Conservation (phyloP, 805 yeast species). For the Candida dendrica region DNA sequence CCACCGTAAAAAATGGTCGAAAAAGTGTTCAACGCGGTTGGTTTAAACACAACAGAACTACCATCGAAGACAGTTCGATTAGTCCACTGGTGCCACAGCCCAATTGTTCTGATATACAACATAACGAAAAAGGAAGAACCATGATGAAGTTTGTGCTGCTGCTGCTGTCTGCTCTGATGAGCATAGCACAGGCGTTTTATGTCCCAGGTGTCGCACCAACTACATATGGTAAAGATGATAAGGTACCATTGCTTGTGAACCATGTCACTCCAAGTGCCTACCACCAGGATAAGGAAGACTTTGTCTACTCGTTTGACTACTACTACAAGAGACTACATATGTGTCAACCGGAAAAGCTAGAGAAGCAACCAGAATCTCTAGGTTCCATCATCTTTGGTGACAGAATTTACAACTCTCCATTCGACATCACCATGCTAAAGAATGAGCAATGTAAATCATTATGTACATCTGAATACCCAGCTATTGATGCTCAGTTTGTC, state of each 20-base stretch:
- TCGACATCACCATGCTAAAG: conserved; percentile 69
- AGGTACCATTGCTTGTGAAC: conserved; percentile 75
- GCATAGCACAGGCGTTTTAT: conserved; percentile 52
- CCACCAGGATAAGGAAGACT: conserved; percentile 39
- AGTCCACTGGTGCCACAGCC: neutral
- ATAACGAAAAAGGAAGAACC: too few species aligned
- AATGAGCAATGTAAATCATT: conserved; percentile 60
- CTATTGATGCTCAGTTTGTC: conserved; percentile 66
- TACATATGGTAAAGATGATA: conserved; percentile 67
- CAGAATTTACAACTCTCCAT: conserved; percentile 89
- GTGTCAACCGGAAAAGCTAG: conserved; percentile 53
- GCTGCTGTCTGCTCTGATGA: conserved; percentile 4
- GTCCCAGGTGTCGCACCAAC: conserved; percentile 96
- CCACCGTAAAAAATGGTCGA: too few species aligned
- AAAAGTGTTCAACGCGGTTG: neutral
- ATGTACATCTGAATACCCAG: conserved; percentile 54
- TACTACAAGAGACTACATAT: conserved; percentile 80
- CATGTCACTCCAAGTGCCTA: conserved; percentile 76
- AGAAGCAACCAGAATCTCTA: conserved; percentile 76
- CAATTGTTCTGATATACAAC: too few species aligned
- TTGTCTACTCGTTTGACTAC: conserved; percentile 70
- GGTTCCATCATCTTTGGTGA: conserved; percentile 96
- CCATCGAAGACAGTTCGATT: too few species aligned
- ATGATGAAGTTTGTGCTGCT: neutral
- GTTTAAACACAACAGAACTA: too few species aligned